Conservation (phyloP, 2,329 filamentous ascomycete genomes). For the Monosporascus sp. region DNA sequence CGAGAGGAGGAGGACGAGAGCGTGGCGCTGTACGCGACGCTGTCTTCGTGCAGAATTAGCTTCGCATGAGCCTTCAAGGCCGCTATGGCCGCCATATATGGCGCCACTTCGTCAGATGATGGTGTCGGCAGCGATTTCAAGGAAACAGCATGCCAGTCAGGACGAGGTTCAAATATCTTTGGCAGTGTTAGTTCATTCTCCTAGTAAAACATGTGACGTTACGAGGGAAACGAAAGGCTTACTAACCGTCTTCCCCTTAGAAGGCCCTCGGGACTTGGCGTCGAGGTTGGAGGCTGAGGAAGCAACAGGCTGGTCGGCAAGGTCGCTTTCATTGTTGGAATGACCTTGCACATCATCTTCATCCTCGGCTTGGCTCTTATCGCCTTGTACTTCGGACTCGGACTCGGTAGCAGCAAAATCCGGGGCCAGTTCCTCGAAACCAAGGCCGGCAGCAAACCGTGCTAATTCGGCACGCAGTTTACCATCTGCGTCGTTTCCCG, state of each 20-base stretch:
- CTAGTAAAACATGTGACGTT: not conserved
- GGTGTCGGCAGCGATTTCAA: slow-evolving; percentile 38
- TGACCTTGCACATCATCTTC: slow-evolving; percentile 29
- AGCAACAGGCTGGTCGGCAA: slow-evolving; percentile 4
- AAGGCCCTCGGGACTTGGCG: slow-evolving; percentile 22
- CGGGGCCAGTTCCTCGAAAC: slow-evolving; percentile 37
- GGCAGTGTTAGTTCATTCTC: slow-evolving; percentile 7
- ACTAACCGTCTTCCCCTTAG: slow-evolving; percentile 37
- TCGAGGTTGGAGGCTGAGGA: slow-evolving; percentile 2
- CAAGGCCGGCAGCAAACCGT: slow-evolving; percentile 45
- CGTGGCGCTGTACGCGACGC: slow-evolving; percentile 66
- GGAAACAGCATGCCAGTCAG: slow-evolving; percentile 50
- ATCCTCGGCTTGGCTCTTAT: slow-evolving; percentile 30
- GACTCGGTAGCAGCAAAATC: slow-evolving; percentile 34
- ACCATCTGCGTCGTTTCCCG: slow-evolving; percentile 35
- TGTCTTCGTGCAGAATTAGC: slow-evolving; percentile 71
- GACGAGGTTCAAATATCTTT: slow-evolving; percentile 51
- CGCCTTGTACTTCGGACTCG: slow-evolving; percentile 23
- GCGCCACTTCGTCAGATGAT: slow-evolving; percentile 38
- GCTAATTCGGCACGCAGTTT: slow-evolving; percentile 45
- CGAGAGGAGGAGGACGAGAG: slow-evolving; percentile 78
- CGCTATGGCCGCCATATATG: slow-evolving; percentile 38
- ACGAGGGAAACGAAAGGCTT: slow-evolving; percentile 20
- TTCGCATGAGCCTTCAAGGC: slow-evolving; percentile 65
- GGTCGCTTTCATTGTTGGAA: slow-evolving; percentile 22